Base-by-base conservation (phyloP, 495 filamentous ascomycete species). In the Talaromyces proteolyticus region DNA sequence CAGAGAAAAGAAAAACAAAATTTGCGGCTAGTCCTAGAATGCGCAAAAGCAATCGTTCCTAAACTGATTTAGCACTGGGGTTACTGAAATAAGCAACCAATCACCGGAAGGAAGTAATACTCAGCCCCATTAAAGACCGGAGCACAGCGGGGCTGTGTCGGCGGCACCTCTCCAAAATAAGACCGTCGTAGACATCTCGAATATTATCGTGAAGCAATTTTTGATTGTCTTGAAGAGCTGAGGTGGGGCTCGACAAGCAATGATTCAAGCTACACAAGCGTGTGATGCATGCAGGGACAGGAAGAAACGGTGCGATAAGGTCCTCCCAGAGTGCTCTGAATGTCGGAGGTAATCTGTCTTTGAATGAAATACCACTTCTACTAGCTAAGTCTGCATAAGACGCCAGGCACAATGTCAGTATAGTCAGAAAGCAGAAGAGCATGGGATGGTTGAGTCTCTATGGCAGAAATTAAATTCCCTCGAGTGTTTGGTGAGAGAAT, bases 381-480 rank as follows among this genome's bases (percentile, higher is more conserved):
- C 12, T 45, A n/a, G 43, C 43, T 45, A 45, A 45, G 7, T 3
- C 26, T 24, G 6, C 5, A 44, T 14, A 25, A 45, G 43, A 25
- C 22, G 43, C 23, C 22, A 45, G 14, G 24, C 26, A 34, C 43
- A 18, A 34, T 45, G 43, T 17, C 43, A 34, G 22, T 45, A 45
- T 25, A 29, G 24, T 14, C 43, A 45, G 24, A 45, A 45, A 26
- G 24, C 26, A 34, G 43, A 45, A 18, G 43, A 45, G 23, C 43
- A 23, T 45, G 43, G 43, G 8, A 45, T 45, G 43, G 43, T 45
- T 16, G 43, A 45, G 43, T 45, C 43, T n/a, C 43, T 45, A 10
- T 23, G 26, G 43, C 43, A 45, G 23, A 45, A 45, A 45, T 34
- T 45, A 25, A 45, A 18, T 17, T 23, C 43, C 14, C 43, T 45